Conservation (phyloP, 495 filamentous ascomycete genomes). For the Apodospora peruviana region DNA sequence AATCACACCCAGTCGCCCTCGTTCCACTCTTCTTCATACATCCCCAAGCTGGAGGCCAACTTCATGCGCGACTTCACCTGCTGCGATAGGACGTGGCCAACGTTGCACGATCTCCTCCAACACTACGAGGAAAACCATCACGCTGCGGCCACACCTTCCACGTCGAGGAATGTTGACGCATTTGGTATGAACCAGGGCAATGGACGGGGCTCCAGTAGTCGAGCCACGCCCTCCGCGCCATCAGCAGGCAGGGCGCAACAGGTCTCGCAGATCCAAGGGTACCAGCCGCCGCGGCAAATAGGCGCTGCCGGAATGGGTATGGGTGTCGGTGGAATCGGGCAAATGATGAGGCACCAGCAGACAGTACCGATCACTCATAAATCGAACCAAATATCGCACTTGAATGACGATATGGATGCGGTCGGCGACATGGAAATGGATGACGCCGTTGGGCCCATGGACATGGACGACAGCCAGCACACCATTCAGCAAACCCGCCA, state of each 20-base stretch:
- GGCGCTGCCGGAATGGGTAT: constrained; percentile 23
- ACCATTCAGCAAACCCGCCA: constrained; percentile 54
- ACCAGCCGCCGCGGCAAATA: constrained; percentile 30
- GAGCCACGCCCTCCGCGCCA: constrained; percentile 22
- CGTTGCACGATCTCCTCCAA: constrained; percentile 88
- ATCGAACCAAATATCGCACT: constrained; percentile 29
- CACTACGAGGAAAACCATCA: constrained; percentile 96
- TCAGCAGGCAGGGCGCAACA: constrained; percentile 14
- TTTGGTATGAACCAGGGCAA: constrained; percentile 18
- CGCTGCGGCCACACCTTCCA: constrained; percentile 22
- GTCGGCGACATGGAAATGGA: constrained; percentile 98
- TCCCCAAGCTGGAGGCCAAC: constrained; percentile 93
- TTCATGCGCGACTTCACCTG: constrained; percentile 96
- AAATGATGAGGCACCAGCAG: constrained; percentile 45
- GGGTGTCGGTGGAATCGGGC: constrained; percentile 34
- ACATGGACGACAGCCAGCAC: constrained; percentile 54
- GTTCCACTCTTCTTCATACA: constrained; percentile 94
- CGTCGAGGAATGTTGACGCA: constrained; percentile 17
- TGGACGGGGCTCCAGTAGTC: constrained; percentile 15
- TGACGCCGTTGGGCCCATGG: constrained; percentile 62
- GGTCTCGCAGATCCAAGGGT: constrained; percentile 29
- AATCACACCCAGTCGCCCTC: constrained; percentile 87
- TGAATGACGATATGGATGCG: constrained; percentile 71
- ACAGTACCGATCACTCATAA: constrained; percentile 20
- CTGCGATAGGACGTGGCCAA: constrained; percentile 80